Conservation (phyloP, 495 filamentous ascomycete genomes). For the Neurospora tetrasperma region DNA sequence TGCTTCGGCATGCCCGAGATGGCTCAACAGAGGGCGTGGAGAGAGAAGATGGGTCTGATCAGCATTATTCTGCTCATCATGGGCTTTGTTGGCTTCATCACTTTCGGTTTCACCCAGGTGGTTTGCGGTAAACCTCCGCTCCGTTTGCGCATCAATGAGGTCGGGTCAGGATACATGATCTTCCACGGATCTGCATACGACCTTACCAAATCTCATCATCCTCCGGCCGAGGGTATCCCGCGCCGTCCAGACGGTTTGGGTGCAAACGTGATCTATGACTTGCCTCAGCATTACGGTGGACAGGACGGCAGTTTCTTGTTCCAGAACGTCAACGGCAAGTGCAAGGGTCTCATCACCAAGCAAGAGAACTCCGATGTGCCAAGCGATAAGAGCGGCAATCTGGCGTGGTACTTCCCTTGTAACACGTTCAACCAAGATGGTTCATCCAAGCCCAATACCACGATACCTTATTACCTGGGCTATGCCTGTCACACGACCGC, state of each 20-base stretch:
- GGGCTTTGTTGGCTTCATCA: constrained; percentile 86
- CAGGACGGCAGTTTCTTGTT: constrained; percentile 94
- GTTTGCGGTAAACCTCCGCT: constrained; percentile 65
- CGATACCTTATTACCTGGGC: constrained; percentile 64
- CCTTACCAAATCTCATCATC: constrained; percentile 61
- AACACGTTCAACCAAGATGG: constrained; percentile 87
- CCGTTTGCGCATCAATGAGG: constrained; percentile 71
- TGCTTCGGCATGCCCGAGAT: constrained; percentile 85
- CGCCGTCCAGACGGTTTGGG: constrained; percentile 26
- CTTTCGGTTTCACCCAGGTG: constrained; percentile 86
- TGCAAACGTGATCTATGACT: constrained; percentile 78
- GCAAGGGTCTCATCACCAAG: constrained; percentile 79
- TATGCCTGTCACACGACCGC: constrained; percentile 83
- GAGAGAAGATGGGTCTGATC: constrained; percentile 96
- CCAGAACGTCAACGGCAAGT: constrained; percentile 96
- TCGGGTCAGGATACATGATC: constrained; percentile 80
- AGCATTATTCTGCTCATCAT: constrained; percentile 86
- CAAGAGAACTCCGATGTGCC: constrained; percentile 66
- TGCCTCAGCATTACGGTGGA: constrained; percentile 69
- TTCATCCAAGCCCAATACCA: constrained; percentile 63
- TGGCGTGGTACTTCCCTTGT: constrained; percentile 98
- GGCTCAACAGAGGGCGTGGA: constrained; percentile 87
- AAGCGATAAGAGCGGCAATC: constrained; percentile 56
- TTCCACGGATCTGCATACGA: constrained; percentile 89
- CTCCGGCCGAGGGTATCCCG: constrained; percentile 68